Evolutionary conservation across 2,329 filamentous ascomycete genomes (phyloP).

Genomic region (Exophiala sideris): DNA sequence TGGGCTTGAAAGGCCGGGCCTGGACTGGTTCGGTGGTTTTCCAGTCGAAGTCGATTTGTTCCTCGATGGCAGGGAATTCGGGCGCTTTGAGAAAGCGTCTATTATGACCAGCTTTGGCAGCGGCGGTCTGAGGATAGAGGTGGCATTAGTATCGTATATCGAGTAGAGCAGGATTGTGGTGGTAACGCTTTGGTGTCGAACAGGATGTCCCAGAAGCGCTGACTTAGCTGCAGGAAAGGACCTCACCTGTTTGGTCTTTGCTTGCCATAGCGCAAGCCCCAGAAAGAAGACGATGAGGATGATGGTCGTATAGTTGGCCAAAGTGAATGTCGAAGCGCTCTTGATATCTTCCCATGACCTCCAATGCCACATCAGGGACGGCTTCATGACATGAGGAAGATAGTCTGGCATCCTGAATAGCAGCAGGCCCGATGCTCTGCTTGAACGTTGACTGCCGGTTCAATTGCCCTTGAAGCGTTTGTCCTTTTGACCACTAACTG

Average conservation of each 20-base stretch:
- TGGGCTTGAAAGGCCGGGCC: slow-evolving; percentile 58
- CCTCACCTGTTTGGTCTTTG: slow-evolving; percentile 14
- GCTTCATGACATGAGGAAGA: slow-evolving; percentile 30
- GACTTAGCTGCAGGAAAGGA: background rate
- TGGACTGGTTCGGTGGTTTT: slow-evolving; percentile 50
- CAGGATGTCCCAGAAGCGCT: no score
- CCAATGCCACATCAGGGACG: slow-evolving; percentile 23
- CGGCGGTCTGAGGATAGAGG: slow-evolving; percentile 7
- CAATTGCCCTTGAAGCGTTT: no score
- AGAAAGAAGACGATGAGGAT: slow-evolving; percentile 22
- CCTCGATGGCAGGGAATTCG: slow-evolving; percentile 33
- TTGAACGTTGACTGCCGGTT: no score
- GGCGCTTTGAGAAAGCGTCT: slow-evolving; percentile 23
- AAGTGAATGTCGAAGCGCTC: slow-evolving; percentile 19
- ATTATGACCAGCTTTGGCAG: slow-evolving; percentile 18
- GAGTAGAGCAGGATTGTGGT: background rate
- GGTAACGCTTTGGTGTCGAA: background rate
- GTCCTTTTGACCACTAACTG: no score
- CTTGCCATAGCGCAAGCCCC: slow-evolving; percentile 18
- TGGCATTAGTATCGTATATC: no score
- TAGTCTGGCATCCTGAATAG: slow-evolving; percentile 8
- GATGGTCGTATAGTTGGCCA: slow-evolving; percentile 23
- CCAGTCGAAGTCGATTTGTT: slow-evolving; percentile 52
- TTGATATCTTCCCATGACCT: slow-evolving; percentile 24
- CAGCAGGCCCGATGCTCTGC: background rate